These are phyloP conservation scores for Saturnispora quitensis DNA, from an alignment of 805 yeast genomes.

Conservation along the genomic window DNA sequence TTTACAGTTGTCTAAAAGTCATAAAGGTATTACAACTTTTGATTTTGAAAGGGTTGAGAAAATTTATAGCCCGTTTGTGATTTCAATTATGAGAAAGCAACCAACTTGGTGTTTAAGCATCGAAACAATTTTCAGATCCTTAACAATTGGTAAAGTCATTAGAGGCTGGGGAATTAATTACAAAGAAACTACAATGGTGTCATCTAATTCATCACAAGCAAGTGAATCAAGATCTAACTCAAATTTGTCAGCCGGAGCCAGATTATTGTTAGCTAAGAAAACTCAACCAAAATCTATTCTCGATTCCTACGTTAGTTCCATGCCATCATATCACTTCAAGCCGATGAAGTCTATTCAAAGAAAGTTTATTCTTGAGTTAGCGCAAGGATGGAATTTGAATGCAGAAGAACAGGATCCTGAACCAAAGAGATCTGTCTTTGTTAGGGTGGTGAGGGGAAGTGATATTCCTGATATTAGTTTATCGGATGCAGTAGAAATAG, in stretches of 20 bases:
- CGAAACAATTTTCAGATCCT: constrained; percentile 38
- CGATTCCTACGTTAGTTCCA: constrained; percentile 28
- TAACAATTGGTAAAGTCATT: constrained; percentile 5
- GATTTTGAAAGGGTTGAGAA: constrained; percentile 21
- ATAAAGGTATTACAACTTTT: constrained; percentile 16
- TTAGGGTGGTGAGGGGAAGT: constrained; percentile 30
- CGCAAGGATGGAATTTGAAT: constrained; percentile 47
- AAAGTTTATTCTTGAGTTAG: constrained; percentile 58
- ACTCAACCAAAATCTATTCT: background rate
- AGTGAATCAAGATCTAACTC: background rate
- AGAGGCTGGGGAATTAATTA: constrained; percentile 7
- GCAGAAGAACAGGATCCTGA: constrained; percentile 76
- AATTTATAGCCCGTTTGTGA: constrained; percentile 38
- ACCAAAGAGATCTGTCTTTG: constrained; percentile 64
- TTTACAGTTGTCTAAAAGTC: constrained; percentile 27
- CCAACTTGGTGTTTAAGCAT: constrained; percentile 59
- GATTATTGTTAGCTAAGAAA: background rate
- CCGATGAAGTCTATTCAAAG: constrained; percentile 69
- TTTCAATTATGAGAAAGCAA: constrained; percentile 46
- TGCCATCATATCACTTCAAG: constrained; percentile 46
- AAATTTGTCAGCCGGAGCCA: constrained; percentile 5
- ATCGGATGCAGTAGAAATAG: constrained; percentile 32
- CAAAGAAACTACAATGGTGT: background rate
- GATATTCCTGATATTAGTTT: constrained; percentile 37
- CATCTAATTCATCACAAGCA: background rate